Evolutionary conservation across 371 early-diverging fungal species (phyloP), one percentile per base, ranked within the genome.

Genomic region (Rhizopus stolonifer): DNA sequence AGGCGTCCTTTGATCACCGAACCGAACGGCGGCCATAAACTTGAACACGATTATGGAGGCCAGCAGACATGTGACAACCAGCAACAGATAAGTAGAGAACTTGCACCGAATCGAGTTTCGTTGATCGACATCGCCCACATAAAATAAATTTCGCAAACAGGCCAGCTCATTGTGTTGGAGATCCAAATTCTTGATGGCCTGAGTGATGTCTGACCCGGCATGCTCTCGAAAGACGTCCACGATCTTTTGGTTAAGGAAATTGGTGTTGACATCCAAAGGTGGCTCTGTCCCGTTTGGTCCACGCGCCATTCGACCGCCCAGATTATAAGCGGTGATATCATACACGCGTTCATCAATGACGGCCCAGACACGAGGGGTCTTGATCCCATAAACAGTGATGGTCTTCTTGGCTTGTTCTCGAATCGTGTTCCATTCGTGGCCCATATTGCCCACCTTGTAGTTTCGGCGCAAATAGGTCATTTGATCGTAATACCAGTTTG

Each of bases 21-120:
- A 77, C 62, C 92, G 95, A 61, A 97, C 65, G 1, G 97, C 96
- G 13, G 95, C 89, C 54, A 95, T 65, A 56, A 91, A 93, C 74
- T 96, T 96, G 77, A 95, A 83, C 39, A 88, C 74, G 48, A 96
- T 90, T 21, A 97, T 90, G 51, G 84, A 70, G 14, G 88, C 87
- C 55, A 96, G 66, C 32, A 93, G 58, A 23, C 77, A 72, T 3
- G 97, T 88, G 23, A 89, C 80, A 19, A 81, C 87, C 32, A 96
- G 67, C 25, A 96, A 65, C 13, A 96, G 74, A 65, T 90, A 93
- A 56, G 90, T 87, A 10, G 93, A 87, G 68, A 96, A 89, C 49
- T 85, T 82, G 69, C 98, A 98, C 54, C 80, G 81, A 39, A 84
- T 56, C 1, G 89, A 85, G 52, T 86, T 84, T 54, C 97, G 86